These are phyloP conservation scores for Ophiostoma australiae DNA, from an alignment of 2,329 filamentous ascomycete species.

Conservation along the genomic window DNA sequence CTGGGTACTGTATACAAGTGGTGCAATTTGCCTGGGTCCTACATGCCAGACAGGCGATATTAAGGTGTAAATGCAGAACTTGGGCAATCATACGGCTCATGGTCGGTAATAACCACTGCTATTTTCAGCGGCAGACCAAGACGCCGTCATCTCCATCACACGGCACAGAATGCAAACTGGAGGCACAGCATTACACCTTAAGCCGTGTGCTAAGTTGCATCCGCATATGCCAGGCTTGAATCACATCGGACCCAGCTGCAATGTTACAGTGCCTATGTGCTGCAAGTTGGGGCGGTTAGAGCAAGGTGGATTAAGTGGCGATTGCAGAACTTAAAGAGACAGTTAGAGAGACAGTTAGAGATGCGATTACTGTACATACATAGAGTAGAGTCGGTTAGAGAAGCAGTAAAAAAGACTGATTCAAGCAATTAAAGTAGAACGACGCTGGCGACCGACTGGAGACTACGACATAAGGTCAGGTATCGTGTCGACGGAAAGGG, in stretches of 20 bases:
- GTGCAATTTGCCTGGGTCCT: background rate
- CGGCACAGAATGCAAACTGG: conserved; percentile 13
- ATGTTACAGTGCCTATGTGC: background rate
- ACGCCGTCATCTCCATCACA: background rate
- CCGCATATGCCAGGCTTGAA: background rate
- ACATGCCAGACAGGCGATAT: background rate
- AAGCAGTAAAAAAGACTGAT: too few species aligned
- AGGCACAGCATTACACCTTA: conserved; percentile 13
- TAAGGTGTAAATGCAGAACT: background rate
- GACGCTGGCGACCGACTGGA: too few species aligned
- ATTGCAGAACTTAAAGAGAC: too few species aligned
- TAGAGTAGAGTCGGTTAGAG: too few species aligned
- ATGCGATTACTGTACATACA: too few species aligned
- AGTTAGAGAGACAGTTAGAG: too few species aligned
- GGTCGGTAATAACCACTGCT: background rate
- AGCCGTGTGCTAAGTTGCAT: conserved; percentile 18
- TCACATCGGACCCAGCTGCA: conserved; percentile 1
- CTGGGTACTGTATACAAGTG: background rate
- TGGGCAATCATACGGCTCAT: background rate
- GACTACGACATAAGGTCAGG: background rate
- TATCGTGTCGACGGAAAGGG: background rate
- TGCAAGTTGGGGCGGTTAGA: background rate
- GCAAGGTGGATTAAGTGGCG: background rate
- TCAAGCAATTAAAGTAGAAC: background rate
- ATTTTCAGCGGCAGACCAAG: too few species aligned